Percentiles rank a stretch among this genome's conserved stretches.
Conservation (phyloP, 176 grass and related monocot species). For the Pharus latifolius region DNA sequence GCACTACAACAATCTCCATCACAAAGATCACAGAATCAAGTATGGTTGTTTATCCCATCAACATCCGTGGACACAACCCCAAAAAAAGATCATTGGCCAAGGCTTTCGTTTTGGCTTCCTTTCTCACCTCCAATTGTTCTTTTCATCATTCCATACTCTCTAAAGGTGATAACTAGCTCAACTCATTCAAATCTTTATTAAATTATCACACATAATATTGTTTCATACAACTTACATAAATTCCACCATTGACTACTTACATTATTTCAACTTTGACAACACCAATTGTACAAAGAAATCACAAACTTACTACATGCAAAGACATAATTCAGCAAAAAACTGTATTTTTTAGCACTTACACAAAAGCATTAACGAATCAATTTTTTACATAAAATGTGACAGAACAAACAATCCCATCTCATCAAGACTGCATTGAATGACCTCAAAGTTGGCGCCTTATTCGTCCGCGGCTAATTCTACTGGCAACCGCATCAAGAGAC, state of each 20-base stretch:
- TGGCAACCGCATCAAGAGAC: not conserved
- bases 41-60: constrained; percentile 15
- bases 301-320: not conserved
- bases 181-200: constrained; percentile 14
- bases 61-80: constrained; percentile 19
- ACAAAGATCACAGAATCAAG: not conserved
- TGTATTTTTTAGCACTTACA: not conserved
- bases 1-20: not conserved
- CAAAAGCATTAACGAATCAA: not conserved
- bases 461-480: constrained; percentile 13
- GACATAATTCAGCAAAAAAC: not conserved
- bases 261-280: too few species aligned
- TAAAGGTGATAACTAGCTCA: constrained; percentile 7
- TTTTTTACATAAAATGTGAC: constrained; percentile 1
- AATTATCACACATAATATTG: constrained; percentile 11
- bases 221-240: constrained; percentile 21
- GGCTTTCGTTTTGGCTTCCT: constrained; percentile 18
- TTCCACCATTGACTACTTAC: constrained; percentile 10
- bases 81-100: not conserved
- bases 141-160: not conserved
- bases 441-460: constrained; percentile 19
- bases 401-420: not conserved
- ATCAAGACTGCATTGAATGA: constrained; percentile 22
- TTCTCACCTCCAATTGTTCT: constrained; percentile 14
- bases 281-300: not conserved